Percentiles rank a stretch among this genome's conserved stretches.
Conservation (phyloP, 345 rosid genomes). For the Camelina neglecta region DNA sequence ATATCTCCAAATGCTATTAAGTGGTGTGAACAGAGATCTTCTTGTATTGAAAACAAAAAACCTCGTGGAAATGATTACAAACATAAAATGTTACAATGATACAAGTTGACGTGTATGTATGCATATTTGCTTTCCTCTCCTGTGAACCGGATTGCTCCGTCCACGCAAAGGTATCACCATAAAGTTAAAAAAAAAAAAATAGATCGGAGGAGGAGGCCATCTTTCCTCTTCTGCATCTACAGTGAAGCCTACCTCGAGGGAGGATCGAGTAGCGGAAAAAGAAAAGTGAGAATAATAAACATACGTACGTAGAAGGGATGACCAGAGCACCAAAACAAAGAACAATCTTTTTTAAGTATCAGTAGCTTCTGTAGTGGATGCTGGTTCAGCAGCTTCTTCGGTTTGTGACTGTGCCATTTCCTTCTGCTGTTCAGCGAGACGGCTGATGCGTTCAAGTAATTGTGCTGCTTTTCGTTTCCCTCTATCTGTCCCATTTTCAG, state of each 20-base stretch:
- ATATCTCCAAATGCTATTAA: neutral
- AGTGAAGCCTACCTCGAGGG: constrained; percentile 28
- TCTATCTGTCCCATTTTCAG: constrained; percentile 88
- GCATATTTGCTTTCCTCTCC: constrained; percentile 41
- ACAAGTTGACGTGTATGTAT: constrained; percentile 45
- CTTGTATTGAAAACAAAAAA: constrained; percentile 16
- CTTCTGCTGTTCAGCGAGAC: constrained; percentile 74
- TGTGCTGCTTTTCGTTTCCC: constrained; percentile 96
- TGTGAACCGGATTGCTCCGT: constrained; percentile 39
- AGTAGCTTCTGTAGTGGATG: constrained; percentile 46
- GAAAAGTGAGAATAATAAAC: constrained; percentile 31
- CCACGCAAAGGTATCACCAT: constrained; percentile 39
- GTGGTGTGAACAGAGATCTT: neutral
- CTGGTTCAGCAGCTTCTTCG: constrained; percentile 47
- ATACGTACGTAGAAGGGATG: constrained; percentile 16
- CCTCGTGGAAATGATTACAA: constrained; percentile 33
- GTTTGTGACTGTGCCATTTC: constrained; percentile 53
- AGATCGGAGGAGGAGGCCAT: constrained; percentile 34
- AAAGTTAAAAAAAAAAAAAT: constrained; percentile 22
- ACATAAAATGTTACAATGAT: constrained; percentile 41
- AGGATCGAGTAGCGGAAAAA: constrained; percentile 20
- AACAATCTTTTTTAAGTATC: constrained; percentile 47
- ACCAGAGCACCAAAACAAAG: constrained; percentile 9
- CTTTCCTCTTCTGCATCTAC: constrained; percentile 34
- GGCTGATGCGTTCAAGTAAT: constrained; percentile 78